Percentiles rank a stretch among this genome's conserved stretches.
These are phyloP conservation scores for Pseudogymnoascus sp. DNA, from an alignment of 2,329 filamentous ascomycete genomes.

Conservation along the genomic window DNA sequence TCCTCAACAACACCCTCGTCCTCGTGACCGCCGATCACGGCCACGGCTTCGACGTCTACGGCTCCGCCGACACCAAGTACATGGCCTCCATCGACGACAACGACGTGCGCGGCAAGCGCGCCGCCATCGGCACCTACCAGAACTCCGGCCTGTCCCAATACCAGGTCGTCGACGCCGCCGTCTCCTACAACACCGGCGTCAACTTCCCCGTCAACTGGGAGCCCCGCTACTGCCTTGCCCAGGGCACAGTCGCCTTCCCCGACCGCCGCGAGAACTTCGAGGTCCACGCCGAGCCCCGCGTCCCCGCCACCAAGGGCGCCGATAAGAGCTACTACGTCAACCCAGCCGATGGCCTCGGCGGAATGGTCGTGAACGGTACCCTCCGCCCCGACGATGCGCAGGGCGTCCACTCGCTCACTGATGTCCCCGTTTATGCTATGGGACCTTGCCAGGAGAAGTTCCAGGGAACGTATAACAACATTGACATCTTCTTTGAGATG, in stretches of 20 bases:
- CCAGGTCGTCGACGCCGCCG: constrained; percentile 49
- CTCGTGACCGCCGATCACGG: constrained; percentile 84
- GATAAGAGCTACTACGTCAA: constrained; percentile 58
- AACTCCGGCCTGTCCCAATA: constrained; percentile 73
- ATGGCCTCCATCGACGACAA: constrained; percentile 53
- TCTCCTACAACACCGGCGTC: constrained; percentile 64
- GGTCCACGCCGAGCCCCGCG: constrained; percentile 62
- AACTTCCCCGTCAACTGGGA: constrained; percentile 83
- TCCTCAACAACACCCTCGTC: constrained; percentile 70
- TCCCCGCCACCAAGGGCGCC: constrained; percentile 48
- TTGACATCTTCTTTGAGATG: constrained; percentile 71
- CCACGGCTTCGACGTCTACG: constrained; percentile 83
- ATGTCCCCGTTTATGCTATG: constrained; percentile 71
- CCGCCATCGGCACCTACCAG: constrained; percentile 67
- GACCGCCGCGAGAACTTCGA: constrained; percentile 73
- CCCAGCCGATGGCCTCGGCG: constrained; percentile 57
- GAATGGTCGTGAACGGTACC: constrained; percentile 71
- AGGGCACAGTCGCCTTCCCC: constrained; percentile 64
- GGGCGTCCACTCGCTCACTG: constrained; percentile 72
- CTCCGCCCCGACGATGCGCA: constrained; percentile 55
- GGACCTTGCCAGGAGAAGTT: constrained; percentile 76
- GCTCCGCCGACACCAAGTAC: constrained; percentile 74
- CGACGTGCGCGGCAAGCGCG: constrained; percentile 59
- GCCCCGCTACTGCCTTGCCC: constrained; percentile 73
- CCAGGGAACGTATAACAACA: constrained; percentile 62